A percentile compares a stretch with the other conserved stretches of the same genome.
Conservation (phyloP, 805 yeast species). For the Wickerhamiella dianesei region DNA sequence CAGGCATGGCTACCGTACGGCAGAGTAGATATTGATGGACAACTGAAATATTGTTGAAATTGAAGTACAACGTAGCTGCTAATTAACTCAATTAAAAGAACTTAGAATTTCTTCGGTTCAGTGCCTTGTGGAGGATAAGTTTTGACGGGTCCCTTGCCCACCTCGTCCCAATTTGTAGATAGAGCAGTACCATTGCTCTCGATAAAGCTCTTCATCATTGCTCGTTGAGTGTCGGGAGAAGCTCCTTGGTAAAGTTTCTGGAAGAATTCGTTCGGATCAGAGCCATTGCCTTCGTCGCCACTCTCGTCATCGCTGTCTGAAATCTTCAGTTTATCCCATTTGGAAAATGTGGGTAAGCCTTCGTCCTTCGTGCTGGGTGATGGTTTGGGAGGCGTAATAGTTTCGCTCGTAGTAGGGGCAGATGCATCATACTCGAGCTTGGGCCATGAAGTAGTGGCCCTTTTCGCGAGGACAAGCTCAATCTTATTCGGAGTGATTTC, state of each 20-base stretch:
- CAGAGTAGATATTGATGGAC: background rate
- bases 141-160: slow-evolving; percentile 48
- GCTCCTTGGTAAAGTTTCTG: slow-evolving; percentile 59
- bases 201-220: slow-evolving; percentile 93
- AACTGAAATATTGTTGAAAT: background rate
- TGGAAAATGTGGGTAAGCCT: slow-evolving; percentile 39
- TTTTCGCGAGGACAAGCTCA: slow-evolving; percentile 51
- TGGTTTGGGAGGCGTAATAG: background rate
- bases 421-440: background rate
- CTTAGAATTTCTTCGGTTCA: slow-evolving; percentile 37
- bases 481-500: slow-evolving; percentile 58
- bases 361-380: background rate
- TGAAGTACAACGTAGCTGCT: background rate
- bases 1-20: background rate
- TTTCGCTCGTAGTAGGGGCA: no score
- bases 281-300: slow-evolving; percentile 34
- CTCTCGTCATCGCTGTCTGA: slow-evolving; percentile 25
- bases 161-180: slow-evolving; percentile 90
- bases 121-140: slow-evolving; percentile 65
- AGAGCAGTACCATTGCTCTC: slow-evolving; percentile 90
- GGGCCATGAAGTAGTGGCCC: slow-evolving; percentile 21
- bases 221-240: slow-evolving; percentile 76
- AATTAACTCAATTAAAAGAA: background rate
- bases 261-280: slow-evolving; percentile 49
- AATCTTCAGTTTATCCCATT: slow-evolving; percentile 48